A percentile compares a stretch with the other conserved stretches of the same genome.
Conservation (phyloP, 2,329 filamentous ascomycete species). For the Saccharata proteae region DNA sequence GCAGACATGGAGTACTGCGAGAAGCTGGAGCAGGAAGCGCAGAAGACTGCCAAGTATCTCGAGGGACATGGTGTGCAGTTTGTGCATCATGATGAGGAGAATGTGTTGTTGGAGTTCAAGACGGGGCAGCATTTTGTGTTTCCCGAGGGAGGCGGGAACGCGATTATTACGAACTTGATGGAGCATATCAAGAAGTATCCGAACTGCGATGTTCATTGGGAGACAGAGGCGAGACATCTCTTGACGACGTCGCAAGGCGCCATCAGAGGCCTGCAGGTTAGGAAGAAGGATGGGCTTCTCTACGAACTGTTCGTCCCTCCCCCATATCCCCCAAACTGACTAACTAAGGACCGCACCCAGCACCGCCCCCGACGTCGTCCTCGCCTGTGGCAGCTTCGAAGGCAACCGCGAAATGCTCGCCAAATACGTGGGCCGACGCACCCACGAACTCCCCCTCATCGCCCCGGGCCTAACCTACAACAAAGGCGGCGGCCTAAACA, state of each 20-base stretch:
- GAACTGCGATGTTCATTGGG: slow-evolving; percentile 24
- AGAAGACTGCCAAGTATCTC: slow-evolving; percentile 25
- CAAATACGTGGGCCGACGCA: slow-evolving; percentile 26
- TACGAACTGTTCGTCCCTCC: slow-evolving; percentile 16
- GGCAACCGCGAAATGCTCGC: slow-evolving; percentile 30
- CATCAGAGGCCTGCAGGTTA: slow-evolving; percentile 25
- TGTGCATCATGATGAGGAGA: slow-evolving; percentile 28
- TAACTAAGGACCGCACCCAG: background rate
- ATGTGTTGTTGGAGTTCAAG: slow-evolving; percentile 30
- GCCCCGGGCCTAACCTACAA: slow-evolving; percentile 31
- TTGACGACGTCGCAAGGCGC: slow-evolving; percentile 22
- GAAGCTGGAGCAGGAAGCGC: slow-evolving; percentile 26
- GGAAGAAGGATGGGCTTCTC: slow-evolving; percentile 24
- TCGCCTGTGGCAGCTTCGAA: slow-evolving; percentile 30
- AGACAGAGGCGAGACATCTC: slow-evolving; percentile 24
- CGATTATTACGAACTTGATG: slow-evolving; percentile 27
- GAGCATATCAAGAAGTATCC: slow-evolving; percentile 23
- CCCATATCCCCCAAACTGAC: background rate
- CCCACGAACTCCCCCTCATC: slow-evolving; percentile 28
- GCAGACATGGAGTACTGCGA: slow-evolving; percentile 29
- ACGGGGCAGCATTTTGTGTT: slow-evolving; percentile 30
- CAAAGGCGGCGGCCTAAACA: slow-evolving; percentile 26
- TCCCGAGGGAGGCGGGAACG: slow-evolving; percentile 27
- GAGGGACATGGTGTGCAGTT: slow-evolving; percentile 24
- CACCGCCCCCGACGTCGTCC: slow-evolving; percentile 21